Evolutionary conservation across 2,329 filamentous ascomycete species (phyloP), one percentile per base, ranked within the genome.

Genomic region (Fusarium chuoi): DNA sequence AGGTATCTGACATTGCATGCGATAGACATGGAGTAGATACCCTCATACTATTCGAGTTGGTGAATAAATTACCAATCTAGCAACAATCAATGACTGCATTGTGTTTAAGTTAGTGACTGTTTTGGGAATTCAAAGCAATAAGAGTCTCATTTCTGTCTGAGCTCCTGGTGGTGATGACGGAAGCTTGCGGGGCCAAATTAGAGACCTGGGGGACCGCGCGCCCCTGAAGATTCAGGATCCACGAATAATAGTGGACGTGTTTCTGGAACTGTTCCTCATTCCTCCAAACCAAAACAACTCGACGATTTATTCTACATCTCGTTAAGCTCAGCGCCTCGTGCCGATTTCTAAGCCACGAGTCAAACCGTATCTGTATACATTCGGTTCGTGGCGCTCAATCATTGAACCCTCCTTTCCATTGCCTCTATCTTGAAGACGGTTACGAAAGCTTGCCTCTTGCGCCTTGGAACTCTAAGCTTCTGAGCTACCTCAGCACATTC

Each of bases 161-260:
- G 58, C 48, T 60, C 52, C 67, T 49, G 64, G 15, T 38, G 24
- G 24, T 20, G 61, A 71, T 63, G 45, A 77, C 73, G 75, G 75
- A 77, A 77, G 71, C 42, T 65, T 48, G 70, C 69, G 76, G 75
- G 76, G 68, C 75, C 70, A 69, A 78, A 70, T 75, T 74, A 57
- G 17, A 58, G 65, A 55, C 15, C 65, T 62, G 36, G 71, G 71
- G 57, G 49, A 64, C 51, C 71, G 68, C 56, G 55, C 39, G 60
- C 71, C 72, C 72, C 72, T 75, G 64, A 73, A 75, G 68, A 65
- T 66, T 72, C 54, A 51, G 49, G 42, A 45, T 59, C 71, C 71
- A 68, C 65, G 62, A 71, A 74, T 56, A 45, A 68, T 65, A 65
- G 51, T 62, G 54, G 51, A 45, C 65, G 59, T 70, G 59, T 42